These are phyloP conservation scores for Wolfiporia cocos DNA, from an alignment of 1,284 basidiomycete genomes.

Conservation along the genomic window DNA sequence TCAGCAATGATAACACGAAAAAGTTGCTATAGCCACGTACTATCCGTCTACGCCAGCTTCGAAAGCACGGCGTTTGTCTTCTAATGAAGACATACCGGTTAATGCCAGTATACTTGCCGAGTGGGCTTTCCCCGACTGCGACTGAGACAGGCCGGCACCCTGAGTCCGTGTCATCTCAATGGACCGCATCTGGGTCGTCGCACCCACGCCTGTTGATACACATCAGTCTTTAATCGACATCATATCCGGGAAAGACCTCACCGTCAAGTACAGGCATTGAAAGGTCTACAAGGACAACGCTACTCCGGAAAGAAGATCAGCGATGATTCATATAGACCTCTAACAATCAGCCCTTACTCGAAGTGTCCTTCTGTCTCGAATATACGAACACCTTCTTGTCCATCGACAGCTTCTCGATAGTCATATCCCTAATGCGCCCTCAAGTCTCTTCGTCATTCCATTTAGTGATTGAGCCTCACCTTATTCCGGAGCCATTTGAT, in stretches of 20 bases:
- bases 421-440: conserved; percentile 57
- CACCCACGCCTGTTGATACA: conserved; percentile 57
- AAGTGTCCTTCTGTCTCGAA: conserved; percentile 67
- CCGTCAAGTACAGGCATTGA: conserved; percentile 93
- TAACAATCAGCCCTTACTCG: conserved; percentile 48
- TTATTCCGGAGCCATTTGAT: conserved; percentile 75
- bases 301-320: conserved; percentile 24
- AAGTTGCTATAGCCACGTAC: conserved; percentile 43
- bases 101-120: conserved; percentile 78
- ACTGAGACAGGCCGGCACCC: conserved; percentile 15
- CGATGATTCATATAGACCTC: conserved; percentile 2
- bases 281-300: conserved; percentile 83
- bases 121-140: conserved; percentile 9
- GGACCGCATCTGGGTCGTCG: conserved; percentile 77
- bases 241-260: conserved; percentile 21
- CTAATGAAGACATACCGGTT: conserved; percentile 88
- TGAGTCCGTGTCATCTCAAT: conserved; percentile 56
- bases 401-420: conserved; percentile 77
- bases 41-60: conserved; percentile 94
- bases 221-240: not conserved
- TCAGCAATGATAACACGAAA: conserved; percentile 1
- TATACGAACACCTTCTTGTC: conserved; percentile 76
- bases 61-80: conserved; percentile 90
- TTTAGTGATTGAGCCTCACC: conserved; percentile 32
- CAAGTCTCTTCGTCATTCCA: not conserved